A percentile compares a stretch with the other conserved stretches of the same genome.
phyloP scores from a whole-genome alignment of 2,329 filamentous ascomycete species.

The Aspergillus arachidicola region DNA sequence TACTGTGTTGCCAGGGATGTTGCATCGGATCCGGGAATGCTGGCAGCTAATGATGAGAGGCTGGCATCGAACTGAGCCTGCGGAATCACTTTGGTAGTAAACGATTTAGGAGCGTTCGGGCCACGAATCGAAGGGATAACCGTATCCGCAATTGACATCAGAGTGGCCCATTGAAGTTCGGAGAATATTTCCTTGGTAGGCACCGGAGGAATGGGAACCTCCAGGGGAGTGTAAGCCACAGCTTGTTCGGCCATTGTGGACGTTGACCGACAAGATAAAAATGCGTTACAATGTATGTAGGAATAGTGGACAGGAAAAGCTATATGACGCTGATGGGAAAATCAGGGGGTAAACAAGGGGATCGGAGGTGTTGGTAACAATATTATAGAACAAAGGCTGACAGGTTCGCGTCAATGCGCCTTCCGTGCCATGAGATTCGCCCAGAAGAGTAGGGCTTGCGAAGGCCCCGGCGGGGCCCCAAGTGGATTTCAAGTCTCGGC shows the following conservation, averaged over 20 bases:
- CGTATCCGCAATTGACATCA: slow-evolving; percentile 60
- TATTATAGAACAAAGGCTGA: neutral
- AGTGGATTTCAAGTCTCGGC: neutral
- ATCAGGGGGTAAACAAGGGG: neutral
- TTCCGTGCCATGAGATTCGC: neutral
- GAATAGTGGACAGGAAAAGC: neutral
- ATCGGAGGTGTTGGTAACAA: neutral
- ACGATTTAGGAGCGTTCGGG: slow-evolving; percentile 35
- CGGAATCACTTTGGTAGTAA: slow-evolving; percentile 40
- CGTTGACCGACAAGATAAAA: neutral
- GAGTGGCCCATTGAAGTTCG: slow-evolving; percentile 59
- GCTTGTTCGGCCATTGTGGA: slow-evolving; percentile 25
- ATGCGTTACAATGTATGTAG: neutral
- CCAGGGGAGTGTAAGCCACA: slow-evolving; percentile 34
- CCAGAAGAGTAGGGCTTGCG: slow-evolving; percentile 17
- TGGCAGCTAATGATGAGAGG: slow-evolving; percentile 30
- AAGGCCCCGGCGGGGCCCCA: neutral
- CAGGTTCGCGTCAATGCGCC: neutral
- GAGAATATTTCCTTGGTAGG: slow-evolving; percentile 54
- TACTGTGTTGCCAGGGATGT: slow-evolving; percentile 46
- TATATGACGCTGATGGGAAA: neutral
- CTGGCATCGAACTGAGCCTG: slow-evolving; percentile 47
- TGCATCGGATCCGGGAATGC: slow-evolving; percentile 34
- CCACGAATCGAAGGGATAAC: slow-evolving; percentile 57
- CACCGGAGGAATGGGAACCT: slow-evolving; percentile 52